phyloP scores from a whole-genome alignment of 805 yeast species.

The Isabelozyma gotoi region DNA sequence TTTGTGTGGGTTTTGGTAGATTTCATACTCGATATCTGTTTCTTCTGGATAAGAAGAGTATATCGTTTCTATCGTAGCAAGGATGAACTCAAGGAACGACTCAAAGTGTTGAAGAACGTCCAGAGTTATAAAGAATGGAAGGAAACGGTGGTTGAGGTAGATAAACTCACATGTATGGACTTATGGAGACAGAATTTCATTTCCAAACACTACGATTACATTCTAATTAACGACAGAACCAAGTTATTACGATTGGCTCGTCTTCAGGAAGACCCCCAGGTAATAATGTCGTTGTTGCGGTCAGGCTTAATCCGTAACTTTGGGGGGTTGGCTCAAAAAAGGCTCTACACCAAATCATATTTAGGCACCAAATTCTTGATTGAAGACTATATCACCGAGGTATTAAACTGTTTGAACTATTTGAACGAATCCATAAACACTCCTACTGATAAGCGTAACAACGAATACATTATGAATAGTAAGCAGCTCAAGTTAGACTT shows the following conservation, averaged over 20 bases:
- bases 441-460: conserved; percentile 25
- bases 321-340: conserved; percentile 83
- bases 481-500: conserved; percentile 67
- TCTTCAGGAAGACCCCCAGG: conserved; percentile 52
- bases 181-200: conserved; percentile 81
- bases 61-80: conserved; percentile 34
- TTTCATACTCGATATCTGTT: conserved; percentile 42
- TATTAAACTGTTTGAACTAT: conserved; percentile 63
- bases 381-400: conserved; percentile 82
- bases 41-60: conserved; percentile 46
- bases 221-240: conserved; percentile 73
- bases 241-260: conserved; percentile 63
- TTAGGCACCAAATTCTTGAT: conserved; percentile 87
- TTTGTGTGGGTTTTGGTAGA: conserved; percentile 43
- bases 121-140: conserved; percentile 73
- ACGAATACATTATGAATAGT: conserved; percentile 41
- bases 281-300: conserved; percentile 65
- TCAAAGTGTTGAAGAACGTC: conserved; percentile 50
- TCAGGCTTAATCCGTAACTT: conserved; percentile 87
- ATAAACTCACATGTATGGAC: conserved; percentile 44
- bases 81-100: conserved; percentile 47
- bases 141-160: conserved; percentile 48
- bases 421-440: conserved; percentile 46
- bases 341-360: conserved; percentile 76
- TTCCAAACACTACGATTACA: conserved; percentile 79